Conservation (phyloP, 1,284 basidiomycete species). For the Austroboletus novae-zelandiae region DNA sequence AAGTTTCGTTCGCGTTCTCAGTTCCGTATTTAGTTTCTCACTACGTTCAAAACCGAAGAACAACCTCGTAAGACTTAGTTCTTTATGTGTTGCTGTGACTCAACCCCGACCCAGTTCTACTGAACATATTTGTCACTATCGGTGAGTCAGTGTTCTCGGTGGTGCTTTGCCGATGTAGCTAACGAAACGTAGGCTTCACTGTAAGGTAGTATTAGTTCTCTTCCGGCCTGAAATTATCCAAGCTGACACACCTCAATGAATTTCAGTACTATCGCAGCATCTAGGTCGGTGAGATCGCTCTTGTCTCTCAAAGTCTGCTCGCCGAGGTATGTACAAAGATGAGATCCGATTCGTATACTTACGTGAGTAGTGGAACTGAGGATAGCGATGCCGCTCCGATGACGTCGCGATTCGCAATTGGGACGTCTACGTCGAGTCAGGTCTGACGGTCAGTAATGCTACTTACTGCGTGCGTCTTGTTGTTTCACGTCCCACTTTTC, state of each 20-base stretch:
- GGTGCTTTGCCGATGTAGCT: not conserved
- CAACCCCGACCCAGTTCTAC: slow-evolving; percentile 1
- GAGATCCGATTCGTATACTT: too few relatives aligned
- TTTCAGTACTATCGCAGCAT: slow-evolving; percentile 12
- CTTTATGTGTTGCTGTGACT: not conserved
- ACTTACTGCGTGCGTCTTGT: too few relatives aligned
- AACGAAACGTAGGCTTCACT: slow-evolving; percentile 5
- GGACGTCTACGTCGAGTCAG: too few relatives aligned
- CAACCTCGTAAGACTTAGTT: slow-evolving; percentile 2
- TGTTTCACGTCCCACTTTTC: too few relatives aligned
- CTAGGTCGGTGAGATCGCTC: slow-evolving; percentile 14
- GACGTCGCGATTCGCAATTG: too few relatives aligned
- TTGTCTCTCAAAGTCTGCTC: not conserved
- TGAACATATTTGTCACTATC: not conserved
- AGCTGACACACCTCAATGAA: not conserved
- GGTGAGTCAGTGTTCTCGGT: slow-evolving; percentile 2
- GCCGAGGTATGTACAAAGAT: too few relatives aligned
- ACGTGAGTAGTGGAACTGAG: too few relatives aligned
- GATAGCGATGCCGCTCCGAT: too few relatives aligned
- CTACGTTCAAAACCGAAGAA: not conserved
- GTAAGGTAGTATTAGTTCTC: slow-evolving; percentile 7
- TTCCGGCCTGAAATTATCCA: not conserved
- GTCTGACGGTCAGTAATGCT: too few relatives aligned
- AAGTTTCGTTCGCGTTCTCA: not conserved
- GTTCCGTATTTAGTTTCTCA: slow-evolving; percentile 4